phyloP scores from a whole-genome alignment of 129 eudicot genomes.

The Calendula officinalis region DNA sequence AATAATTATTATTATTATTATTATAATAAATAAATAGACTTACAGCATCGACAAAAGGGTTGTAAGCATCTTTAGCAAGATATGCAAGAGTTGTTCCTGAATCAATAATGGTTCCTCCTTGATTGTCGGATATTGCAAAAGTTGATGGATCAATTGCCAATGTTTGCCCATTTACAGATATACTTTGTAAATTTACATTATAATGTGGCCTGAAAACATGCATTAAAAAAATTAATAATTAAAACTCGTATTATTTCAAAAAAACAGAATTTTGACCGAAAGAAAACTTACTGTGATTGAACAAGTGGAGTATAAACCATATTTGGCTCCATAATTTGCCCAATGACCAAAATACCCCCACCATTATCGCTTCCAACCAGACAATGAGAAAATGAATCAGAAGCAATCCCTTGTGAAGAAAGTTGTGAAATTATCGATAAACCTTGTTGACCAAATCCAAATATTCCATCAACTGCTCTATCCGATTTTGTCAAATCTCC shows the following conservation, averaged over 20 bases:
- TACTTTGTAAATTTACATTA: slow-evolving; percentile 74
- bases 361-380: slow-evolving; percentile 70
- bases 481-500: slow-evolving; percentile 86
- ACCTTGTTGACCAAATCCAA: slow-evolving; percentile 96
- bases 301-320: slow-evolving; percentile 93
- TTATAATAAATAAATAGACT: too few species aligned
- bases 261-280: slow-evolving; percentile 3
- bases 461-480: slow-evolving; percentile 94
- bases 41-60: slow-evolving; percentile 75
- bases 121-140: slow-evolving; percentile 62
- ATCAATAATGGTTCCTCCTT: slow-evolving; percentile 95
- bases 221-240: neutral
- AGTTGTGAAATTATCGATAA: slow-evolving; percentile 88
- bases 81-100: slow-evolving; percentile 98
- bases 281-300: slow-evolving; percentile 73
- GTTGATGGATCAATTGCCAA: slow-evolving; percentile 65
- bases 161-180: slow-evolving; percentile 75
- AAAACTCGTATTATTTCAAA: too few species aligned
- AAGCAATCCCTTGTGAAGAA: slow-evolving; percentile 75
- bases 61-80: slow-evolving; percentile 79
- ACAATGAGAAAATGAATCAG: slow-evolving; percentile 87
- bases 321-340: slow-evolving; percentile 84
- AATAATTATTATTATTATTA: too few species aligned
- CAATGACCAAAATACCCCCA: slow-evolving; percentile 93
- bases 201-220: slow-evolving; percentile 83